Evolutionary conservation across 352 stramenopile genomes (phyloP).

Genomic region (Phytopythium mirpurense): DNA sequence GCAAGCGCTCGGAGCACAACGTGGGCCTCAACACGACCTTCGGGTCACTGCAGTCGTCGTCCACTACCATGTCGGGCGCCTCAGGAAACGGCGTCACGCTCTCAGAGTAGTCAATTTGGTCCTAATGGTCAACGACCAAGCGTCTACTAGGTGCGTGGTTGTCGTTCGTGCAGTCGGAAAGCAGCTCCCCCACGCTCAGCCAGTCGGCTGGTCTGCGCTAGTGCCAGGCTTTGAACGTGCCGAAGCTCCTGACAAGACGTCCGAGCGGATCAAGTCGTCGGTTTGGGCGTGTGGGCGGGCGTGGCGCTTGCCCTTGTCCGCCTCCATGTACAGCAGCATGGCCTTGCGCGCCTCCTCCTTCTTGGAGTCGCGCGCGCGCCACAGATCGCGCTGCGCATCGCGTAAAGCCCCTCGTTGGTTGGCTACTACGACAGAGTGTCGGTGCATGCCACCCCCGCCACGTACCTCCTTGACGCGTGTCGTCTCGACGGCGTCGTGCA

Average conservation of each 20-base stretch:
- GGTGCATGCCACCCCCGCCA: too few relatives aligned
- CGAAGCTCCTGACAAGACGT: too few relatives aligned
- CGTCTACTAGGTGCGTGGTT: not conserved
- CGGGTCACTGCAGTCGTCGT: constrained; percentile 12
- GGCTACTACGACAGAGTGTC: too few relatives aligned
- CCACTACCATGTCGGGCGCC: constrained; percentile 1
- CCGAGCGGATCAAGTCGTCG: too few relatives aligned
- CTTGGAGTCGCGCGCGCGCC: constrained; percentile 54
- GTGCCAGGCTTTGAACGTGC: not conserved
- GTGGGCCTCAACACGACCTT: constrained; percentile 16
- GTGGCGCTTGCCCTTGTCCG: constrained; percentile 61
- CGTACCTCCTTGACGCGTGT: constrained; percentile 52
- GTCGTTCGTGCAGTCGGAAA: not conserved
- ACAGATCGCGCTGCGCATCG: constrained; percentile 50
- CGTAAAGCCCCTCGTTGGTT: too few relatives aligned
- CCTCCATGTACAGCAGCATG: constrained; percentile 71
- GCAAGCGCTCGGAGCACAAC: constrained; percentile 14
- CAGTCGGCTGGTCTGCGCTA: not conserved
- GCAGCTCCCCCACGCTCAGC: not conserved
- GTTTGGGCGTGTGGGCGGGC: too few relatives aligned
- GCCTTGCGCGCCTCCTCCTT: constrained; percentile 67
- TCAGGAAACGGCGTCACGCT: constrained; percentile 4
- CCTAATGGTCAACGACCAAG: not conserved
- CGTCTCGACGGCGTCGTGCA: constrained; percentile 48
- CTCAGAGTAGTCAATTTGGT: constrained; percentile 3